Evolutionary conservation across 495 filamentous ascomycete species (phyloP).

Genomic region (Neurospora sp.): DNA sequence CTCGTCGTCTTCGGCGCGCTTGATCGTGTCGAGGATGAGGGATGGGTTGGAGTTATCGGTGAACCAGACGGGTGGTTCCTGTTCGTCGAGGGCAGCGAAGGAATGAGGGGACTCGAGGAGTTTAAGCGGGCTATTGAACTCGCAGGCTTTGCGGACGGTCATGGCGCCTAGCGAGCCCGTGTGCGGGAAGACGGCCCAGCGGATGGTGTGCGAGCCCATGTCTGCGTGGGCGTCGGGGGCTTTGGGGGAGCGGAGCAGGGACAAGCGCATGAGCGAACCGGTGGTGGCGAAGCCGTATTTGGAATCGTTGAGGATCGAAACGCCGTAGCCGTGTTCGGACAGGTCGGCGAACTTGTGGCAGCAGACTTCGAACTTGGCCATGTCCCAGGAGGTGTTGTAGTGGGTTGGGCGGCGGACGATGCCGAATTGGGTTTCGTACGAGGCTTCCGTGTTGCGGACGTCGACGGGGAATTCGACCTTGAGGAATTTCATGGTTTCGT

Average conservation of each 20-base stretch:
- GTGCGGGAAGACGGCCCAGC: constrained; percentile 89
- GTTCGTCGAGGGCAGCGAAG: constrained; percentile 23
- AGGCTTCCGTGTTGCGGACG: constrained; percentile 81
- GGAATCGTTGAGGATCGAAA: constrained; percentile 88
- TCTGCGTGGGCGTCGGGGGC: constrained; percentile 93
- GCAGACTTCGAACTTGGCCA: constrained; percentile 99
- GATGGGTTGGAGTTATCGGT: constrained; percentile 40
- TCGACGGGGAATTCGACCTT: constrained; percentile 98
- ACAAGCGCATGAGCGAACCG: constrained; percentile 88
- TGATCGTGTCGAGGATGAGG: constrained; percentile 72
- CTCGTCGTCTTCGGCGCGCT: constrained; percentile 92
- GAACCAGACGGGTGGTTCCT: constrained; percentile 43
- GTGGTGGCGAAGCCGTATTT: constrained; percentile 94
- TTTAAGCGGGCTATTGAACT: constrained; percentile 79
- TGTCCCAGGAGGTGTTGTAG: constrained; percentile 96
- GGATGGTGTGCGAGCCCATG: constrained; percentile 84
- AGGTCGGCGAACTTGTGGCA: constrained; percentile 97
- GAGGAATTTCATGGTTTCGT: constrained; percentile 91
- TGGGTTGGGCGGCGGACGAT: constrained; percentile 82
- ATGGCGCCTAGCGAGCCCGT: constrained; percentile 54
- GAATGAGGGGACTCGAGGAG: constrained; percentile 27
- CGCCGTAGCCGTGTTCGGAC: constrained; percentile 83
- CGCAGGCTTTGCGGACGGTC: constrained; percentile 73
- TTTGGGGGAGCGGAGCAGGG: constrained; percentile 83
- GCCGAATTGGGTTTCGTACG: constrained; percentile 94